Base-by-base conservation (phyloP, 495 filamentous ascomycete species). In the Penicillium mononematosum region DNA sequence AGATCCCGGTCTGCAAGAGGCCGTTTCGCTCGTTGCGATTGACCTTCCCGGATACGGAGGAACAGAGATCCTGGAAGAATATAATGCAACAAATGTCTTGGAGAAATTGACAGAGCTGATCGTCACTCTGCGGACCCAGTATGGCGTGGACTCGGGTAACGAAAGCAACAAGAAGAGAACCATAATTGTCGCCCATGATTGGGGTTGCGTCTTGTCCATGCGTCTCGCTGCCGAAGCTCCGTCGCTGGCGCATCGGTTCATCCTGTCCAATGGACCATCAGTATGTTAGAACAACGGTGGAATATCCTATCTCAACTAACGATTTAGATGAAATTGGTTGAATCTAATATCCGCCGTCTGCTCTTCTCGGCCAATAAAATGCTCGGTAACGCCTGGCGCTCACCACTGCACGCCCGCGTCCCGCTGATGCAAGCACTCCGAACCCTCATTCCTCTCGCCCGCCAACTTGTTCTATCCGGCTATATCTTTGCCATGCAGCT, bases 1-100 rank as follows among this genome's bases (percentile, higher is more conserved):
- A 22, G 75, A 72, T 0, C 20, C 62, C 4, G 38, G 58, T 20
- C 67, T 82, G 5, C 72, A 67, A 22, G 20, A 70, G 12, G 31
- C 65, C 14, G 69, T 74, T 14, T 71, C 67, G 7, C 24, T 83
- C 10, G 74, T 84, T 39, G 80, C 79, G 0, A 68, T 84, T 50
- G 82, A 84, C 53, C 62, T 84, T 3, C 82, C 82, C 11, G 81
- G 82, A 4, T 84, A 77, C 55, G 82, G 82, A 46, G 82, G 82
- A 19, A 79, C 72, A 45, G 75, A 82, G 50, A 66, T 66, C 27
- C 58, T 84, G 36, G 63, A 71, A 1, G 57, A 68, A 45, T 84
- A 84, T 58, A 66, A 70, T 11, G 70, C 80, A 4, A 77, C 77
- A 3, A 64, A 68, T n/a, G 69, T 84, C 14, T 61, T 83, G 31